Base-by-base conservation (phyloP, 352 stramenopile genomes). In the Pythium utonaiense region DNA sequence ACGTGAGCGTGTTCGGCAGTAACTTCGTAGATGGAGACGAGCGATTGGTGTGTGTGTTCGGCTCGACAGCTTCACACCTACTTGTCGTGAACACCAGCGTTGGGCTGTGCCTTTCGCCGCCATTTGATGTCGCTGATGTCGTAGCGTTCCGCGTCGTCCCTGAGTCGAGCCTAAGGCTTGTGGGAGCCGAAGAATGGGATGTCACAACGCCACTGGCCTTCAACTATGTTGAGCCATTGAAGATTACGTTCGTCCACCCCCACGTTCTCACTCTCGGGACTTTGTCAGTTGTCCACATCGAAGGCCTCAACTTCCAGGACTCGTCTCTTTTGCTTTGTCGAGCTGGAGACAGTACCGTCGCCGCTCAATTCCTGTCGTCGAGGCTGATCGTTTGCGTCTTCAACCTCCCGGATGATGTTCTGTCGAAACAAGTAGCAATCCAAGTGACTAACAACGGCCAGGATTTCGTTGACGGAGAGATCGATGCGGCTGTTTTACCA, bases 281-380 rank as follows among this genome's bases (percentile, higher is more conserved):
- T 31, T 3, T 25, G 5, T 50, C 42, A 34, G 19, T 66, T 10
- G 19, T 78, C 22, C 57, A 66, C 13, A 48, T 80, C 2, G 38
- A 45, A 27, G 74, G 74, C 25, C 28, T 12, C 3, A 60, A 77
- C 22, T 91, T 88, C 28, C 19, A 80, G 0, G 68, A 80, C 30
- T 78, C 78, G 0, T 44, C 53, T 9, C n/a, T 75, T 1, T 47
- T 91, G 16, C 42, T 38, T 0, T 91, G 80, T 38, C 51, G 60
- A 19, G 59, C 88, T 33, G 66, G 53, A 34, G 45, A 47, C 0
- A n/a, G 53, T 10, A 30, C 27, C 1, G 47, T 73, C 1, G 48
- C 47, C 13, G 77, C 65, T 0, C 9, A 27, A 17, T 91, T 74
- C 22, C n/a, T 60, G 14, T 60, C 60, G 2, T n/a, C 52, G 3